Percentiles rank a stretch among this genome's conserved stretches.
phyloP scores from a whole-genome alignment of 1,139 yeast genomes.

The Geotrichum phurueaensis region DNA sequence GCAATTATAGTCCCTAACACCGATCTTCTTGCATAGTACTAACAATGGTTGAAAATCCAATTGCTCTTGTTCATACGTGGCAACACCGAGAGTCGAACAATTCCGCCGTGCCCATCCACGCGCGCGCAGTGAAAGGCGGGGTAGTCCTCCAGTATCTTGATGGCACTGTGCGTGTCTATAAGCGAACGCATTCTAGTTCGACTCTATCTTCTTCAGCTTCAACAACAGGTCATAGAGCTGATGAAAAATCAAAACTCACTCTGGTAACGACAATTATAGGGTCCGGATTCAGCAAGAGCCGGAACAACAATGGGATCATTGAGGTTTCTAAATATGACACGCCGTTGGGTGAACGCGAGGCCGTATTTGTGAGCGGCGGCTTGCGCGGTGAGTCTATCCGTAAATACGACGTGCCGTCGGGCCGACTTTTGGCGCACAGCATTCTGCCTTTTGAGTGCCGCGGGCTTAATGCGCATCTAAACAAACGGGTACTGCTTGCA shows the following conservation, averaged over 20 bases:
- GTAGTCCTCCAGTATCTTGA: conserved; percentile 13
- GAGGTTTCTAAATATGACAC: conserved; percentile 10
- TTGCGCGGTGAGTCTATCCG: conserved; percentile 5
- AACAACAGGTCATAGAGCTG: neutral
- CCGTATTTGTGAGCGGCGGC: conserved; percentile 8
- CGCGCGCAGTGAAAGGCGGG: conserved; percentile 8
- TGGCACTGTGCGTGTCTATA: conserved; percentile 11
- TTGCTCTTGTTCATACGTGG: conserved; percentile 14
- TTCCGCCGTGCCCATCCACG: conserved; percentile 13
- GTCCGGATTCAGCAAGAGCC: neutral
- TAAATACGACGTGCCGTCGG: conserved; percentile 20
- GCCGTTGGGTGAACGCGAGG: conserved; percentile 8
- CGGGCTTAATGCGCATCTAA: conserved; percentile 19
- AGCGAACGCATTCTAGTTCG: neutral
- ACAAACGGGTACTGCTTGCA: conserved; percentile 17
- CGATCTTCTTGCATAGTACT: neutral
- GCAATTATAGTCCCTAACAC: neutral
- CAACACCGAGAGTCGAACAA: conserved; percentile 13
- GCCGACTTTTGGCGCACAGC: conserved; percentile 17
- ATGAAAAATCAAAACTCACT: neutral
- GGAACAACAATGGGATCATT: conserved; percentile 8
- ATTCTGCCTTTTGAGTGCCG: conserved; percentile 19
- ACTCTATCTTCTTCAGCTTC: neutral
- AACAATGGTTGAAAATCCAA: conserved; percentile 4
- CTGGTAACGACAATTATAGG: conserved; percentile 7